Evolutionary conservation across 2,329 filamentous ascomycete species (phyloP), one percentile per base, ranked within the genome.

Genomic region (Colletotrichum graminicola): DNA sequence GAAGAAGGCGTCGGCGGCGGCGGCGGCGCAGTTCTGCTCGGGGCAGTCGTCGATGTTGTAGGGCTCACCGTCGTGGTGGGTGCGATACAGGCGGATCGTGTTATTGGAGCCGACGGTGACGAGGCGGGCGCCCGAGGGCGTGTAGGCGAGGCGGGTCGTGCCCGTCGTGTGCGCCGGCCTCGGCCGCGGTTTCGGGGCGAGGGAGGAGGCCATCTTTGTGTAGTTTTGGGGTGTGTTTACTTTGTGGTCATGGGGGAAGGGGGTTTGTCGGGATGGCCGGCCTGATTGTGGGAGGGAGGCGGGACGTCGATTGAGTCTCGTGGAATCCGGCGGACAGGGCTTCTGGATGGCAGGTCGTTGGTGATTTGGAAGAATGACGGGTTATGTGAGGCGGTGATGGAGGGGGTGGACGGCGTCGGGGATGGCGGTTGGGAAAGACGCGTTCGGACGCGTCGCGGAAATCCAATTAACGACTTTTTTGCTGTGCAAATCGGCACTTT

Each of bases 51-150:
- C 95, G 67, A 99, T 92, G 68, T 95, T 97, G 70, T 89, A 91
- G 12, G 97, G 96, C 80, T 99, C 96, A 76, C 94, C 95, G 83
- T 97, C 93, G 49, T 93, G 96, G 72, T 94, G 94, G 18, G 95
- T 96, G 75, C 92, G 93, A 84, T 97, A 99, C 61, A 98, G 89
- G 61, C 97, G 93, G 77, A 97, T 94, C 10, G 94, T 94, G 78
- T 97, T 97, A 84, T 98, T 97, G 71, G 94, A 92, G 74, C 96
- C 96, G 72, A 94, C 95, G 14, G 96, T 98, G 75, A 98, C 90
- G 69, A 99, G 87, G 76, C 93, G 93, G 75, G 88, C 89, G 73
- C 97, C 96, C 80, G 97, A 91, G 8, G 94, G 93, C 0, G 95
- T 98, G 82, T 98, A 98, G 74, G 93, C 89, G 75, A 97, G 91